Evolutionary conservation across 371 early-diverging fungal genomes (phyloP), one percentile per base, ranked within the genome.

Genomic region (Apophysomyces trapeziformis): DNA sequence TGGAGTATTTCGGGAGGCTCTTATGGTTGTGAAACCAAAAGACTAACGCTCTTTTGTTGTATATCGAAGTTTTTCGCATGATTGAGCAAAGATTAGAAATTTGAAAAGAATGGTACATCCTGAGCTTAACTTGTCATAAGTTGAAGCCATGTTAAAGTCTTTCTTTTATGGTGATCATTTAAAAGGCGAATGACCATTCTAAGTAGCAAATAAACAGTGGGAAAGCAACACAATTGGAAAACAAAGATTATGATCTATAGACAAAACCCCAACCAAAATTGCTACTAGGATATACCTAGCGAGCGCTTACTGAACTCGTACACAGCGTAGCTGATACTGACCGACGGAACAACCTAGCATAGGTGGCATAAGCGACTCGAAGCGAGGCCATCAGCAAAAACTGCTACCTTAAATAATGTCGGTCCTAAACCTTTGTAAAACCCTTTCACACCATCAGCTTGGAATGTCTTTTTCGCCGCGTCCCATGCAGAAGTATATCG

Each of bases 341-440:
- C 87, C 45, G 89, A 86, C 11, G 89, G 89, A 6, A 89, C 84
- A 14, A 88, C 88, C 81, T 83, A 68, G 32, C 32, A 26, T 26
- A 21, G 37, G 8, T 4, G 12, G 1, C 2, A 16, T 61, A 18
- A 39, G 16, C 59, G 46, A 58, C 32, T 62, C 11, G 39, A 16
- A 50, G 32, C 16, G 26, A 50, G 9, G 1, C 35, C 12, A 5
- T 13, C 35, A 7, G 43, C 58, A 14, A 37, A 14, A 21, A 63
- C 18, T 16, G 16, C 75, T 76, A 89, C 89, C 82, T 93, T 92
- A 62, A 89, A 77, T 38, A 94, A 71, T 11, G 93, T 90, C 7
- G 95, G 93, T 13, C 84, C 87, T 44, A 94, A 73, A 11, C 98
- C 98, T 72, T 90, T 93, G 89, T 95, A 98, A 64, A 98, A 88